Evolutionary conservation across 2,329 filamentous ascomycete genomes (phyloP).

Genomic region (Trichoderma pleuroti): DNA sequence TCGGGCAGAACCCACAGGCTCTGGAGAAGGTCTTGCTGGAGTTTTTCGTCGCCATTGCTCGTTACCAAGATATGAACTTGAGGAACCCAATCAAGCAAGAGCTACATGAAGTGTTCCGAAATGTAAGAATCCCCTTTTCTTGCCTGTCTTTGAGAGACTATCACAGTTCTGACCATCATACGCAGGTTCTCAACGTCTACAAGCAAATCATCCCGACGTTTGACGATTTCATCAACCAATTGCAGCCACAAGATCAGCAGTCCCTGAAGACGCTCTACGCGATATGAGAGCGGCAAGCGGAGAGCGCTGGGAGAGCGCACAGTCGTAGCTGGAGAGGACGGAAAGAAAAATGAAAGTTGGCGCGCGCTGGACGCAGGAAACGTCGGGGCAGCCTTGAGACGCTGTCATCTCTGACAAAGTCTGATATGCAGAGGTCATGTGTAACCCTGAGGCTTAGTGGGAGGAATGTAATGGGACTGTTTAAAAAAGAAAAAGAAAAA

Average conservation of each 20-base stretch:
- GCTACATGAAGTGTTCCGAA: constrained; percentile 69
- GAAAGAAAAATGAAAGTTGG: not conserved
- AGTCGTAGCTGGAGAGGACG: not conserved
- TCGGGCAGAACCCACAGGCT: constrained; percentile 81
- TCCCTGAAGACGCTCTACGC: constrained; percentile 47
- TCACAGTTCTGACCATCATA: not conserved
- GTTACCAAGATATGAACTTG: constrained; percentile 64
- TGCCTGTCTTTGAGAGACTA: not conserved
- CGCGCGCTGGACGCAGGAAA: constrained; percentile 16
- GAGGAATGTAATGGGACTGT: constrained; percentile 9
- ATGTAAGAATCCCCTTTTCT: constrained; percentile 49
- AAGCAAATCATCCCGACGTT: constrained; percentile 59
- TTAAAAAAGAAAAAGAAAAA: not conserved
- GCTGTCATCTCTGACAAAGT: not conserved
- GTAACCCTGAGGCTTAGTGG: not conserved
- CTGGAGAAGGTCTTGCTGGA: constrained; percentile 82
- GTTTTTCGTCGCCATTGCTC: constrained; percentile 81
- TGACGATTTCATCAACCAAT: constrained; percentile 49
- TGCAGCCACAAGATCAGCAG: constrained; percentile 49
- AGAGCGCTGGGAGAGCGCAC: not conserved
- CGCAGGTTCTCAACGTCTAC: constrained; percentile 52
- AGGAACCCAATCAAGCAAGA: constrained; percentile 60
- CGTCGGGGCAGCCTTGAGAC: not conserved
- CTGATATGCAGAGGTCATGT: not conserved
- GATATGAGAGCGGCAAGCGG: constrained; percentile 30